phyloP scores from a whole-genome alignment of 2,329 filamentous ascomycete genomes.

The Neocatenulostroma microsporum region DNA sequence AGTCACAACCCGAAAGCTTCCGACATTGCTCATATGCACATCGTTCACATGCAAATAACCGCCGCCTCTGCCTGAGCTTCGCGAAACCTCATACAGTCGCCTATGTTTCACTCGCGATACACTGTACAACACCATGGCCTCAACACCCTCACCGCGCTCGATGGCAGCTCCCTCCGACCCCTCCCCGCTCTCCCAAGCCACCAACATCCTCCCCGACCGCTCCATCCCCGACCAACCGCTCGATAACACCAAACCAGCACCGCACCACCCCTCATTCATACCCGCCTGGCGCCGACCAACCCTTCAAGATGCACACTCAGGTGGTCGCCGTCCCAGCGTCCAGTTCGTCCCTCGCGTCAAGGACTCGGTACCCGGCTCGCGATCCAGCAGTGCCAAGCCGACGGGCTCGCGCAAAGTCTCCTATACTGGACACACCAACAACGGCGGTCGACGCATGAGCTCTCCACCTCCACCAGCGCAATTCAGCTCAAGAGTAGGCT shows the following conservation, averaged over 20 bases:
- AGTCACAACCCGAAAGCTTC: too few relatives aligned
- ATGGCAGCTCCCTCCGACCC: too few relatives aligned
- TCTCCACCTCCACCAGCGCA: constrained; percentile 35
- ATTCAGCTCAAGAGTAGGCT: constrained; percentile 62
- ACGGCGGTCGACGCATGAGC: constrained; percentile 20
- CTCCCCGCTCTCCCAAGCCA: constrained; percentile 7
- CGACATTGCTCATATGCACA: too few relatives aligned
- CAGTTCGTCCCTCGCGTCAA: constrained; percentile 30
- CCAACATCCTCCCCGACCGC: constrained; percentile 20
- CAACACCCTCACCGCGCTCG: constrained; percentile 17
- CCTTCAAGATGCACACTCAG: constrained; percentile 13
- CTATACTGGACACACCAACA: constrained; percentile 5
- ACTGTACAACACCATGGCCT: constrained; percentile 8
- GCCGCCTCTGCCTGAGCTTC: too few relatives aligned
- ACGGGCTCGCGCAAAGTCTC: constrained; percentile 14
- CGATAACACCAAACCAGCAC: constrained; percentile 11
- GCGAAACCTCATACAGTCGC: too few relatives aligned
- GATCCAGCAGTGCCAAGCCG: constrained; percentile 25
- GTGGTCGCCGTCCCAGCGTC: constrained; percentile 26
- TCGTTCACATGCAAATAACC: too few relatives aligned
- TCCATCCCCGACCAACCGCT: constrained; percentile 18
- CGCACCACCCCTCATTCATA: constrained; percentile 17
- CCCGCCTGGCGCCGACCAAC: constrained; percentile 28
- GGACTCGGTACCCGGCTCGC: constrained; percentile 13
- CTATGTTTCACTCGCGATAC: too few relatives aligned